Base-by-base conservation (phyloP, 768 basidiomycete species). In the Termitomyces sp. region DNA sequence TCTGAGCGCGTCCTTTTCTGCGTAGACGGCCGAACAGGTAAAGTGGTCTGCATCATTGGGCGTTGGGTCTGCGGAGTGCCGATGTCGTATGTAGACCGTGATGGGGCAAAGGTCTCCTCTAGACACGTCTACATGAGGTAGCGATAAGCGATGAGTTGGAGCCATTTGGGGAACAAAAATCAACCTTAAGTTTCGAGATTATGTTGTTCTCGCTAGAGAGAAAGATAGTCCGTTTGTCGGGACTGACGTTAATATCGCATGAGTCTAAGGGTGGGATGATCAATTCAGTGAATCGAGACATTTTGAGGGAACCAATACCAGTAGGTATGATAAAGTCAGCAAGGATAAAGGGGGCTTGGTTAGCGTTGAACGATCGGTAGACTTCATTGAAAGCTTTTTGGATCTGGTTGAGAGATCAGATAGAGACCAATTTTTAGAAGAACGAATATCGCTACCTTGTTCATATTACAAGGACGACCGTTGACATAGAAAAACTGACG, bases 211-310 rank as follows among this genome's bases (percentile, higher is more conserved):
- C 96, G 70, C 88, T 88, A 66, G 98, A 94, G 12, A 99, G 69
- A 55, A 97, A 88, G 40, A 98, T 90, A 0, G 94, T 96, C n/a
- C 96, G 83, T 70, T 98, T 99, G 76, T 98, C 97, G 0, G 97
- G 96, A 63, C 88, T 92, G 61, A 98, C 91, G 63, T 99, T 99
- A 68, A 99, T 87, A 69, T 99, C 97, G 67, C 86, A 92, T 0
- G 85, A 78, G 59, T 87, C 93, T 95, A 63, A 36, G 35, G 16
- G 15, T 32, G 20, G 22, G 36, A 39, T 2, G 32, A 32, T 32
- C 22, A 9, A 28, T 36, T 12, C 13, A 57, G n/a, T n/a, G 1
- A 32, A 38, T 51, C 11, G 18, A 48, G 33, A 28, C 15, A 13
- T 63, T 15, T 28, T 7, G 5, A 42, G n/a, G 24, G 12, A 32